These are phyloP conservation scores for Candida sanyiensis DNA, from an alignment of 805 yeast species.

Conservation along the genomic window DNA sequence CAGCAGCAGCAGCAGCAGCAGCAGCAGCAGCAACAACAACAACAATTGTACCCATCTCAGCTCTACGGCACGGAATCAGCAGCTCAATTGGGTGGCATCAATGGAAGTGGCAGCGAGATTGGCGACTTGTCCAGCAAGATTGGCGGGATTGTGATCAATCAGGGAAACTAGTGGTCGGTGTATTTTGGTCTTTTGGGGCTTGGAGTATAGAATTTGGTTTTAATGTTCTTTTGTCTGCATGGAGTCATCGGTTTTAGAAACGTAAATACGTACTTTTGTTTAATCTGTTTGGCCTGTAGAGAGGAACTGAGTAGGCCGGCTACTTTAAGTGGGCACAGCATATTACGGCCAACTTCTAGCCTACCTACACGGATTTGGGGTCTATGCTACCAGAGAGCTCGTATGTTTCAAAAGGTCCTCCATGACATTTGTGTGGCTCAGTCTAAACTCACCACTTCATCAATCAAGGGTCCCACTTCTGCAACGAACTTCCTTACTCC, in stretches of 20 bases:
- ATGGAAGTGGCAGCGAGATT: slow-evolving; percentile 10
- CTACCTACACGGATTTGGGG: too few species aligned
- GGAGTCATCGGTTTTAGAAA: slow-evolving; percentile 1
- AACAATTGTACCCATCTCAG: slow-evolving; percentile 5
- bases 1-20: slow-evolving; percentile 8
- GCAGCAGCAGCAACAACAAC: slow-evolving; percentile 10
- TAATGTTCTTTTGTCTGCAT: neutral
- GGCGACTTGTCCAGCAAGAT: slow-evolving; percentile 19
- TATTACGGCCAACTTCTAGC: too few species aligned
- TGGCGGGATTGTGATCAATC: slow-evolving; percentile 19
- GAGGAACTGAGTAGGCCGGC: too few species aligned
- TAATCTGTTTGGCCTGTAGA: too few species aligned
- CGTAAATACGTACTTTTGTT: slow-evolving; percentile 2
- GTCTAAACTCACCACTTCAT: slow-evolving; percentile 3
- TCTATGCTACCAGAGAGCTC: too few species aligned
- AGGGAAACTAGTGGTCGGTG: slow-evolving; percentile 2
- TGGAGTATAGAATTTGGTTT: neutral
- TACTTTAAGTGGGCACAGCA: too few species aligned
- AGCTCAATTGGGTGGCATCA: slow-evolving; percentile 1
- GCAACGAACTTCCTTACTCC: slow-evolving; percentile 5
- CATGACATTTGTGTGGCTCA: too few species aligned
- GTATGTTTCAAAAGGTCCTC: too few species aligned
- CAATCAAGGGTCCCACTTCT: slow-evolving; percentile 2
- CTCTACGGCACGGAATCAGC: slow-evolving; percentile 2
- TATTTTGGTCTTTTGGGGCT: neutral